Conservation (phyloP, 208 protist species). For the Leptomonas pyrrhocoris region DNA sequence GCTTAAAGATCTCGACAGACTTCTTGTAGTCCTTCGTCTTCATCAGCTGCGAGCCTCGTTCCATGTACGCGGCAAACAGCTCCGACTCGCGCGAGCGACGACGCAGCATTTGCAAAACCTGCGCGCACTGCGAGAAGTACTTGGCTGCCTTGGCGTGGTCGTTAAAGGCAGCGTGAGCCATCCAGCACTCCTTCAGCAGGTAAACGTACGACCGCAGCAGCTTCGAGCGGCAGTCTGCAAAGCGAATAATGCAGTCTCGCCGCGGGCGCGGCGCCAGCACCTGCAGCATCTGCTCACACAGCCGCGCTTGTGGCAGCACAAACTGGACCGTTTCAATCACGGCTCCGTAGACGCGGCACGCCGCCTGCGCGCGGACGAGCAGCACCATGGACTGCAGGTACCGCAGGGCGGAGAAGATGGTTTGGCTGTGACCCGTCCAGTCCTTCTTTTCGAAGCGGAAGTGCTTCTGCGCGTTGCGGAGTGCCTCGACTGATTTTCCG, state of each 20-base stretch:
- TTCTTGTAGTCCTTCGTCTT: slow-evolving; percentile 53
- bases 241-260: slow-evolving; percentile 63
- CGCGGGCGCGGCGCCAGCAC: slow-evolving; percentile 51
- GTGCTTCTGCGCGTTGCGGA: slow-evolving; percentile 59
- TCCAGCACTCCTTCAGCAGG: slow-evolving; percentile 68
- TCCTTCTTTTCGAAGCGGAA: slow-evolving; percentile 77
- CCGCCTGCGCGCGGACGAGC: slow-evolving; percentile 70
- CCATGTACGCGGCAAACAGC: slow-evolving; percentile 72
- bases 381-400: slow-evolving; percentile 86
- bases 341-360: slow-evolving; percentile 56
- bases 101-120: slow-evolving; percentile 49
- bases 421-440: slow-evolving; percentile 58
- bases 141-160: slow-evolving; percentile 47
- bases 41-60: slow-evolving; percentile 79
- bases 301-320: slow-evolving; percentile 66
- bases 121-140: slow-evolving; percentile 76
- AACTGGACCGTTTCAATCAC: slow-evolving; percentile 82
- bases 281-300: slow-evolving; percentile 81
- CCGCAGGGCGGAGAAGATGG: slow-evolving; percentile 60
- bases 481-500: slow-evolving; percentile 65
- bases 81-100: slow-evolving; percentile 42
- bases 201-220: slow-evolving; percentile 61
- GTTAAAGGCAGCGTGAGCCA: slow-evolving; percentile 61
- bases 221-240: slow-evolving; percentile 55
- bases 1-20: slow-evolving; percentile 53